These are phyloP conservation scores for Pseudocercospora pini-densiflorae DNA, from an alignment of 2,329 filamentous ascomycete species.

Conservation along the genomic window DNA sequence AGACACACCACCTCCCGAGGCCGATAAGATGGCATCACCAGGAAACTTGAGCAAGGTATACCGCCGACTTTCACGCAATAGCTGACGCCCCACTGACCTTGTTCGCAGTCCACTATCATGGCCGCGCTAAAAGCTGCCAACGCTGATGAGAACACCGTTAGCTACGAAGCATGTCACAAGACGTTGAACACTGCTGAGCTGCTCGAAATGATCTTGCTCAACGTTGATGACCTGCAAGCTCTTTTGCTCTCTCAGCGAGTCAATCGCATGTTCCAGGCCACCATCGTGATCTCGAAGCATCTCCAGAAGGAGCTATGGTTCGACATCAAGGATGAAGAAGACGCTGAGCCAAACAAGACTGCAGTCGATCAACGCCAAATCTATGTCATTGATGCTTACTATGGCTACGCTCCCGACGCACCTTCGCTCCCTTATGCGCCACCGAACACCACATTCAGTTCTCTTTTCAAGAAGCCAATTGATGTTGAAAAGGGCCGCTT, in stretches of 20 bases:
- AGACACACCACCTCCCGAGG: background rate
- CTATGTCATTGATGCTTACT: background rate
- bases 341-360: background rate
- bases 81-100: background rate
- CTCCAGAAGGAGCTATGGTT: background rate
- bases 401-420: background rate
- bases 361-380: background rate
- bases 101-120: background rate
- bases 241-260: slow-evolving; percentile 30
- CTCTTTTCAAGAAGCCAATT: background rate
- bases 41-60: background rate
- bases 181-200: background rate
- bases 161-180: background rate
- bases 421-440: background rate
- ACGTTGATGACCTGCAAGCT: background rate
- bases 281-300: background rate
- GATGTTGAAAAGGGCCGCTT: background rate
- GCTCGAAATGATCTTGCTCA: background rate
- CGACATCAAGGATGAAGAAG: background rate
- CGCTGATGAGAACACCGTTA: background rate
- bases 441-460: background rate
- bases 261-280: background rate
- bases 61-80: background rate
- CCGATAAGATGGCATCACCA: background rate
- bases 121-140: background rate